Evolutionary conservation across 2,329 filamentous ascomycete species (phyloP).

Genomic region (Fusarium subtropicale): DNA sequence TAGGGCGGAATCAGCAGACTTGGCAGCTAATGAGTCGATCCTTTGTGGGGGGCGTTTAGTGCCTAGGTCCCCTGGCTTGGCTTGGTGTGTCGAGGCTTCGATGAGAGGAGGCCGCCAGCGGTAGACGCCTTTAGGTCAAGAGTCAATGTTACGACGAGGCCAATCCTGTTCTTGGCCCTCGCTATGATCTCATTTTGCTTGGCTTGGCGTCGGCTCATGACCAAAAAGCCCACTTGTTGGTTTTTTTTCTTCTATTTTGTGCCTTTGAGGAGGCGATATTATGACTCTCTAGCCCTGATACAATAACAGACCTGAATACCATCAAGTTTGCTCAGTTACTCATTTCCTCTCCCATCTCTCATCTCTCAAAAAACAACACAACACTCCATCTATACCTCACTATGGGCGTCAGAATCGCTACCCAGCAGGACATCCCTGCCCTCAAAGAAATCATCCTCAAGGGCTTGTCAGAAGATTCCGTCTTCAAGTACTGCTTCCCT

Average conservation of each 20-base stretch:
- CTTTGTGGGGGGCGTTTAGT: slow-evolving; percentile 11
- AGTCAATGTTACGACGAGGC: neutral
- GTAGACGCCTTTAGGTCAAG: neutral
- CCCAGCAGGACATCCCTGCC: slow-evolving; percentile 28
- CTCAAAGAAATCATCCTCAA: slow-evolving; percentile 37
- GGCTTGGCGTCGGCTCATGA: slow-evolving; percentile 36
- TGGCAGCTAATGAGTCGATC: slow-evolving; percentile 22
- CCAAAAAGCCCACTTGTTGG: slow-evolving; percentile 24
- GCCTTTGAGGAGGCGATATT: slow-evolving; percentile 14
- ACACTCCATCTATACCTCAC: neutral
- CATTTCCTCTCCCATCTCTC: neutral
- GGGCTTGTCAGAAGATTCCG: slow-evolving; percentile 26
- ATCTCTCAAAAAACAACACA: neutral
- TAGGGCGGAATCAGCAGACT: slow-evolving; percentile 30
- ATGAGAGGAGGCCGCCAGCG: slow-evolving; percentile 26
- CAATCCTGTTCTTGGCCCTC: slow-evolving; percentile 13
- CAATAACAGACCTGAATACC: neutral
- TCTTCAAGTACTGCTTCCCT: slow-evolving; percentile 37
- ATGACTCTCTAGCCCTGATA: slow-evolving; percentile 15
- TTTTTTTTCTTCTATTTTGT: neutral
- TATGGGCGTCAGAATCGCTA: slow-evolving; percentile 38
- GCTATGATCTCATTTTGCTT: slow-evolving; percentile 33
- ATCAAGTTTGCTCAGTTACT: neutral
- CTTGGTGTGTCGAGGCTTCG: neutral
- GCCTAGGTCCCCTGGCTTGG: neutral